A percentile compares a stretch with the other conserved stretches of the same genome.
Evolutionary conservation across 2,329 filamentous ascomycete species (phyloP).

Genomic region (Paracorniculantispora psalliotae): DNA sequence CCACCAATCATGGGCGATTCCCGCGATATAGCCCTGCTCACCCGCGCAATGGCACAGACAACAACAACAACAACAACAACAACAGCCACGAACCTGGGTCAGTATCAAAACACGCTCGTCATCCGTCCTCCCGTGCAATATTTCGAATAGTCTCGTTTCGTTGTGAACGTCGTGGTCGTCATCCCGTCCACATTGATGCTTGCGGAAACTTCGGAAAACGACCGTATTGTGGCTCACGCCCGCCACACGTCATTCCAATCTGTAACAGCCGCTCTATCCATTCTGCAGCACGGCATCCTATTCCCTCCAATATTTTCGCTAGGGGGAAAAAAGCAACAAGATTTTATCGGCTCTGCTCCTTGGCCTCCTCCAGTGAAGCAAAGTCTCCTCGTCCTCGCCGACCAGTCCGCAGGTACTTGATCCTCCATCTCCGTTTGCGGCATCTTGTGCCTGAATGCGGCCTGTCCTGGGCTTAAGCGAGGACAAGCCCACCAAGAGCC

Average conservation of each 20-base stretch:
- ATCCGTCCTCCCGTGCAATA: no score
- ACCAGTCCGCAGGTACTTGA: neutral
- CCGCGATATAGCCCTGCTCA: neutral
- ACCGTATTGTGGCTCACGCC: neutral
- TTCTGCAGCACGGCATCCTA: neutral
- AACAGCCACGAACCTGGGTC: neutral
- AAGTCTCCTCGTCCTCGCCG: neutral
- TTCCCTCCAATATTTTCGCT: neutral
- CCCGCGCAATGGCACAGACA: neutral
- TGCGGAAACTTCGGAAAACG: neutral
- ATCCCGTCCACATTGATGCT: neutral
- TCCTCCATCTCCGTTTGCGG: constrained; percentile 8
- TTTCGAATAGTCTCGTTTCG: no score
- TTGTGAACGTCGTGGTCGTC: neutral
- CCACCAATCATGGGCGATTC: neutral
- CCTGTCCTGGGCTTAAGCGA: neutral
- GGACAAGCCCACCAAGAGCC: neutral
- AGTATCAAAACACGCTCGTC: neutral
- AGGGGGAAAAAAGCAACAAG: neutral
- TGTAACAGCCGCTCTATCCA: neutral
- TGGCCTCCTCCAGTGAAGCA: neutral
- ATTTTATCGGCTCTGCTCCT: neutral
- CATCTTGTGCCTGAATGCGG: constrained; percentile 9
- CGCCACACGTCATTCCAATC: neutral
- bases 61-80: neutral